Evolutionary conservation across 768 basidiomycete species (phyloP).

Genomic region (Hygrophoropsis aurantiaca): DNA sequence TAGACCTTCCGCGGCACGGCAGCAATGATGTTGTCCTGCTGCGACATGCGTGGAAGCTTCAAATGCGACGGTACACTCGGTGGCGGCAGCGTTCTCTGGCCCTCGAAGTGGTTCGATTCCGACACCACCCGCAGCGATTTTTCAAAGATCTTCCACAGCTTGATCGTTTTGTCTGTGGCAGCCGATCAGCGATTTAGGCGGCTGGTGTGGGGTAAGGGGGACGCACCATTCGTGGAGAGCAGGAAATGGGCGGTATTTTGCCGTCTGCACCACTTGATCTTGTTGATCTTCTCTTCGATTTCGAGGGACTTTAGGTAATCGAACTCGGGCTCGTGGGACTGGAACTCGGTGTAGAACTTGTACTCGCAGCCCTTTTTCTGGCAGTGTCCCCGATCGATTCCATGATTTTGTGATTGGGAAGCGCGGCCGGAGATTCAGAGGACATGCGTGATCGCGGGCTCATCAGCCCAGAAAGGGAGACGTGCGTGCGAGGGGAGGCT

Average conservation of each 20-base stretch:
- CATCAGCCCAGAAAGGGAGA: constrained; percentile 28
- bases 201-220: constrained; percentile 1
- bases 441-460: constrained; percentile 26
- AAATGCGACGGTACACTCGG: constrained; percentile 61
- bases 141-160: constrained; percentile 99
- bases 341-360: constrained; percentile 99
- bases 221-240: constrained; percentile 91
- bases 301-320: constrained; percentile 99
- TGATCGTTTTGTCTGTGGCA: constrained; percentile 94
- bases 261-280: constrained; percentile 99
- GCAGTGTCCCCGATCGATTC: constrained; percentile 16
- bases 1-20: constrained; percentile 99
- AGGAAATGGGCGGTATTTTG: constrained; percentile 98
- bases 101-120: constrained; percentile 92
- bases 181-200: constrained; percentile 6
- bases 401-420: constrained; percentile 9
- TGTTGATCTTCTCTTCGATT: constrained; percentile 99
- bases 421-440: constrained; percentile 10
- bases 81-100: constrained; percentile 66
- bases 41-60: constrained; percentile 86
- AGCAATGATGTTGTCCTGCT: constrained; percentile 97
- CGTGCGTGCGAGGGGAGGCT: constrained; percentile 27
- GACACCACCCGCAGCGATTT: constrained; percentile 94
- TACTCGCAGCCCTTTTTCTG: constrained; percentile 99
- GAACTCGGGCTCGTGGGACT: constrained; percentile 99